These are phyloP conservation scores for Fulvia fulva DNA, from an alignment of 2,329 filamentous ascomycete species.

Conservation along the genomic window DNA sequence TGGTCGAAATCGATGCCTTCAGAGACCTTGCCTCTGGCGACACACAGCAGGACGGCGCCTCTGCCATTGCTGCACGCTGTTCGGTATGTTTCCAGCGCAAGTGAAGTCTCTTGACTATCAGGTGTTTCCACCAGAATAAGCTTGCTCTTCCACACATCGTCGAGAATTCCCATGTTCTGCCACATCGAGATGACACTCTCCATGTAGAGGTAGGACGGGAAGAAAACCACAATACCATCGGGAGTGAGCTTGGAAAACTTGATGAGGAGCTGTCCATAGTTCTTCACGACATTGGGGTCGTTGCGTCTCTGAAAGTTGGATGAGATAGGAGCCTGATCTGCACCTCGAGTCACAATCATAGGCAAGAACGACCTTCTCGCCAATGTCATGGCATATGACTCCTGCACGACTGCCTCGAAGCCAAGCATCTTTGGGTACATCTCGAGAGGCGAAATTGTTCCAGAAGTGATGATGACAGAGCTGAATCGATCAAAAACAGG, in stretches of 20 bases:
- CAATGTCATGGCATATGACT: slow-evolving; percentile 96
- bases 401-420: slow-evolving; percentile 86
- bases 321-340: slow-evolving; percentile 87
- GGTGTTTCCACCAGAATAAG: slow-evolving; percentile 96
- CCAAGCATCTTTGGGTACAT: slow-evolving; percentile 99
- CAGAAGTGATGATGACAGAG: slow-evolving; percentile 97
- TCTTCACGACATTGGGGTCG: slow-evolving; percentile 92
- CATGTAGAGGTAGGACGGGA: slow-evolving; percentile 98
- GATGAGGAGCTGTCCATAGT: slow-evolving; percentile 88
- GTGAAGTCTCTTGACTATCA: slow-evolving; percentile 91
- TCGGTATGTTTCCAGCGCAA: slow-evolving; percentile 92
- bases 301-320: slow-evolving; percentile 94
- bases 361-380: slow-evolving; percentile 92
- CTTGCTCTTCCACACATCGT: slow-evolving; percentile 99
- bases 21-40: slow-evolving; percentile 93
- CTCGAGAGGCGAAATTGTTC: slow-evolving; percentile 91
- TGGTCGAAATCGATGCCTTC: slow-evolving; percentile 99
- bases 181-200: slow-evolving; percentile 98
- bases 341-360: slow-evolving; percentile 94
- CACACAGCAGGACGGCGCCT: slow-evolving; percentile 87
- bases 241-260: slow-evolving; percentile 96
- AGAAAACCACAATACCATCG: slow-evolving; percentile 98
- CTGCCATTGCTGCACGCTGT: slow-evolving; percentile 97
- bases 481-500: slow-evolving; percentile 96
- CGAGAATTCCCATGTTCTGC: slow-evolving; percentile 97